Evolutionary conservation across 2,329 filamentous ascomycete genomes (phyloP), one percentile per base, ranked within the genome.

Genomic region (Zalaria obscura): DNA sequence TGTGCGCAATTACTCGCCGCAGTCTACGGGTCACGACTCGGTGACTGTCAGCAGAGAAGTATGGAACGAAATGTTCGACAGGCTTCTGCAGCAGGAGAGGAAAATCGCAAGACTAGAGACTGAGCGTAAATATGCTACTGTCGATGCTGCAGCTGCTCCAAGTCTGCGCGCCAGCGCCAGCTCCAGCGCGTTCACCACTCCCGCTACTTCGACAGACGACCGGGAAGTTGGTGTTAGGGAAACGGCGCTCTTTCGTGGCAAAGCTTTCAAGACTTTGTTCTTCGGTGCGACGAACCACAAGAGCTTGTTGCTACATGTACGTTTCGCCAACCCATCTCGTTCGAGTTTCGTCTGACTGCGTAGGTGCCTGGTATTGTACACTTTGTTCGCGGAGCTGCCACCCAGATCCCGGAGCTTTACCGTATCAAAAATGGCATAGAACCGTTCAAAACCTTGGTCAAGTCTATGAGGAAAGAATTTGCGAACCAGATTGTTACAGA

Each of bases 261-360:
- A 59, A 41, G 56, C 56, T 1, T 68, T 67, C 54, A 66, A 65
- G 47, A 65, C 65, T 1, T 59, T 62, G 10, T 68, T 65, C 45
- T 60, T 63, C 42, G 65, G 65, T 4, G 55, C 57, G 4, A 66
- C 63, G 4, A 62, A 64, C 45, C 50, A 63, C 26, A 35, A 36
- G n/a, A 57, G 52, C 44, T 45, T 56, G 7, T 52, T 61, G 7
- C 52, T 50, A 7, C 54, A 58, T 50, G 60, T 62, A 55, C 40
- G 36, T 37, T 8, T 9, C 27, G 35, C n/a, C 27, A 18, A 27
- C 4, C 10, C 9, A 5, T 38, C 26, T n/a, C 3, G 26, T 6
- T 31, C 25, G 8, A 32, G 3, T 25, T 38, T 5, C 5, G 11
- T 27, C 9, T 11, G 18, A 28, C 33, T 10, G 34, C 35, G 9